Percentiles rank a stretch among this genome's conserved stretches.
phyloP scores from a whole-genome alignment of 345 rosid species.

The Citrus sinensis region DNA sequence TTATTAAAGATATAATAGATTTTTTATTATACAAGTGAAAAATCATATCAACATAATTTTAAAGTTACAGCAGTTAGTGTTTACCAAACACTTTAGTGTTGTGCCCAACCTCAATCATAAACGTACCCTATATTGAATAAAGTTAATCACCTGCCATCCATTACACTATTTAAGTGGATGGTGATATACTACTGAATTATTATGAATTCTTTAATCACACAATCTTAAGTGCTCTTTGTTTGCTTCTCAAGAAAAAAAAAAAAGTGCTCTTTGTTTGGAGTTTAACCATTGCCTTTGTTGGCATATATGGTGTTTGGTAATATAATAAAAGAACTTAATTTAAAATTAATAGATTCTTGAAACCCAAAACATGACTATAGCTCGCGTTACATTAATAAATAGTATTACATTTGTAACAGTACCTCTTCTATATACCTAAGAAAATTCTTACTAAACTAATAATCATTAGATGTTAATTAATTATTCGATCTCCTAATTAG shows the following conservation, averaged over 20 bases:
- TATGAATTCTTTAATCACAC: not conserved
- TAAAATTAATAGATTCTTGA: too few relatives aligned
- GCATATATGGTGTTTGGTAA: too few relatives aligned
- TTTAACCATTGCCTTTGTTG: too few relatives aligned
- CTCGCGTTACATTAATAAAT: too few relatives aligned
- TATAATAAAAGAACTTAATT: too few relatives aligned
- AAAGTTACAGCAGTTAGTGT: accelerated
- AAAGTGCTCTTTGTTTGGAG: not conserved
- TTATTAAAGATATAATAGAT: too few relatives aligned
- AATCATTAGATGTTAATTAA: not conserved
- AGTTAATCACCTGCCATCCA: not conserved
- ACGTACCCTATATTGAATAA: not conserved
- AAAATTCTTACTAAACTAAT: not conserved
- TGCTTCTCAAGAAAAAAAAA: not conserved
- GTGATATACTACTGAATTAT: not conserved
- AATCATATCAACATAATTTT: too few relatives aligned
- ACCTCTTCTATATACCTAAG: not conserved
- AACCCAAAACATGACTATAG: too few relatives aligned
- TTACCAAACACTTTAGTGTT: too few relatives aligned
- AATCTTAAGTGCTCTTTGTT: not conserved
- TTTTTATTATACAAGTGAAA: too few relatives aligned
- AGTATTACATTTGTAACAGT: too few relatives aligned
- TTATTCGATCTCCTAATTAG: not conserved
- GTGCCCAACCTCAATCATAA: too few relatives aligned
- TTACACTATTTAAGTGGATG: not conserved